Percentiles rank a stretch among this genome's conserved stretches.
Conservation (phyloP, 768 basidiomycete species). For the Paxillus involutus region DNA sequence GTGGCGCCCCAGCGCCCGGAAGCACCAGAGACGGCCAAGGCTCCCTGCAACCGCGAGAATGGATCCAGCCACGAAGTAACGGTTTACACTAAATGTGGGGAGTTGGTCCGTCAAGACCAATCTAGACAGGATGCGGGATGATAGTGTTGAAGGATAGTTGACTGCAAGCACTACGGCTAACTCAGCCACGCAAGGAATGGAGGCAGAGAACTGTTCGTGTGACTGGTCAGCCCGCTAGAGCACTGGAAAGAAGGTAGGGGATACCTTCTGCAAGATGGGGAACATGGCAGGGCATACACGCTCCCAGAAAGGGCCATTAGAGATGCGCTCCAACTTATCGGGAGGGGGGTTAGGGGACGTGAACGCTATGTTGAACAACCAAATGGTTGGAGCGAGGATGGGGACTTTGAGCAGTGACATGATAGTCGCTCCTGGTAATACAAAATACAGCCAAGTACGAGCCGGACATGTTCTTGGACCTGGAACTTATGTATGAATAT, state of each 20-base stretch:
- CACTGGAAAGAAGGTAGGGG: neutral
- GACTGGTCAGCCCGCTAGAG: slow-evolving; percentile 2
- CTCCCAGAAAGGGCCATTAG: slow-evolving; percentile 21
- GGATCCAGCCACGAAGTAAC: slow-evolving; percentile 30
- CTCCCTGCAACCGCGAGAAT: slow-evolving; percentile 27
- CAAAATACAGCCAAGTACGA: neutral
- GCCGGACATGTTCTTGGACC: neutral
- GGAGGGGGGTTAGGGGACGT: slow-evolving; percentile 21
- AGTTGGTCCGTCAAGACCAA: slow-evolving; percentile 17
- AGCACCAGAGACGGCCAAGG: slow-evolving; percentile 38
- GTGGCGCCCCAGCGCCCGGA: slow-evolving; percentile 29
- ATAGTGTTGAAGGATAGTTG: slow-evolving; percentile 13
- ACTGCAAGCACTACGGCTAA: slow-evolving; percentile 18
- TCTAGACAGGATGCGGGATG: slow-evolving; percentile 21
- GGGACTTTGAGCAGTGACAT: slow-evolving; percentile 22
- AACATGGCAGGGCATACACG: slow-evolving; percentile 18
- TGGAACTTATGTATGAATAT: slow-evolving; percentile 10
- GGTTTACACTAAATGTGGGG: slow-evolving; percentile 21
- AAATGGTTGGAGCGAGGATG: slow-evolving; percentile 25
- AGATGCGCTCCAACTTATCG: slow-evolving; percentile 16
- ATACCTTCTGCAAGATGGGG: slow-evolving; percentile 25
- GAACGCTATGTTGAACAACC: slow-evolving; percentile 29
- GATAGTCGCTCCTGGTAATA: neutral
- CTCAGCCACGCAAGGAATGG: slow-evolving; percentile 30
- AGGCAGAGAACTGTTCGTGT: slow-evolving; percentile 22